Evolutionary conservation across 352 stramenopile genomes (phyloP).

Genomic region (Blastocystis sp.): DNA sequence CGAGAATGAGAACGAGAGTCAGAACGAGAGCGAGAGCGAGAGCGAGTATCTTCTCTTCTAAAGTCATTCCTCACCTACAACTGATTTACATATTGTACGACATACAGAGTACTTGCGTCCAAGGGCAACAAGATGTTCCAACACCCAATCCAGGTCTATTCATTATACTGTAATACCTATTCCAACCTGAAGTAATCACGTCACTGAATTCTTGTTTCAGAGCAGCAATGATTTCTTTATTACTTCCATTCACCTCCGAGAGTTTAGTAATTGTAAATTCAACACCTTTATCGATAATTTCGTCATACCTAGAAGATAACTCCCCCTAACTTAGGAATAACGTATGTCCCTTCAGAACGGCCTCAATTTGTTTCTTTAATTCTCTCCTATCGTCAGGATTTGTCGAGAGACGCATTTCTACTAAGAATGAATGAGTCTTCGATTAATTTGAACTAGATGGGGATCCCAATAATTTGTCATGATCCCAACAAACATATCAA

Average conservation of each 20-base stretch:
- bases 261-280: background rate
- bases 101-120: background rate
- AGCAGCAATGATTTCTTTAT: background rate
- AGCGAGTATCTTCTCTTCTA: background rate
- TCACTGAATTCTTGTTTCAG: background rate
- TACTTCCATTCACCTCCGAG: background rate
- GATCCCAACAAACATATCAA: background rate
- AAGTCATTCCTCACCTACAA: background rate
- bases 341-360: slow-evolving; percentile 33
- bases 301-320: background rate
- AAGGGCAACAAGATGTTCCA: background rate
- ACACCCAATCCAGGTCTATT: slow-evolving; percentile 11
- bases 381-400: background rate
- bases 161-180: background rate
- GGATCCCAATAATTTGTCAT: too few species aligned
- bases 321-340: background rate
- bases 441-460: too few species aligned
- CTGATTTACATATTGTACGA: background rate
- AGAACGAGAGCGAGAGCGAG: background rate
- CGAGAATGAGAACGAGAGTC: background rate
- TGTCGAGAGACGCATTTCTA: background rate
- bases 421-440: too few species aligned
- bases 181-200: background rate
- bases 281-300: background rate
- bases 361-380: background rate